Percentiles rank a stretch among this genome's conserved stretches.
Evolutionary conservation across 345 rosid species (phyloP).

Genomic region (Eucalyptus leucophloia): DNA sequence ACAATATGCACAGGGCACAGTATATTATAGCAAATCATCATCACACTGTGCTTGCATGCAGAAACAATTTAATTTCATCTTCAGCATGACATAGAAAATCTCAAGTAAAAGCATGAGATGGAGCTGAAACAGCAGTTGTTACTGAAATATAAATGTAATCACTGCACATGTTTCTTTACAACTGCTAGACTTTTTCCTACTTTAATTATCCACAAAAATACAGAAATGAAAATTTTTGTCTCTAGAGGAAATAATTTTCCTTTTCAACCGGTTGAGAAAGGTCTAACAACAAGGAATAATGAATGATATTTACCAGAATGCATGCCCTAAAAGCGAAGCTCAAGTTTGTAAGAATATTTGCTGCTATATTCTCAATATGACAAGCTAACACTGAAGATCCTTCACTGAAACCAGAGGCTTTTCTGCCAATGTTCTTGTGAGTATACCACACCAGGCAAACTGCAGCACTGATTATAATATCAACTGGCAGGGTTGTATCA

Average conservation of each 20-base stretch:
- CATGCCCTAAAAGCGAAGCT: conserved; percentile 77
- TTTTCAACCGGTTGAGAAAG: background rate
- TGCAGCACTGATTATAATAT: conserved; percentile 57
- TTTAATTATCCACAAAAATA: background rate
- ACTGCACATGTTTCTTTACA: background rate
- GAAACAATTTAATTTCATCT: background rate
- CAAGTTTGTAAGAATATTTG: conserved; percentile 61
- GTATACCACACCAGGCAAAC: conserved; percentile 83
- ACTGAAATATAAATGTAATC: background rate
- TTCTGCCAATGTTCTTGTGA: conserved; percentile 39
- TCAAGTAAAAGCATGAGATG: background rate
- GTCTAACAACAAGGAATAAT: background rate
- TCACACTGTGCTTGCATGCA: background rate
- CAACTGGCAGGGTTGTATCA: conserved; percentile 73
- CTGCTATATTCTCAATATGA: conserved; percentile 71
- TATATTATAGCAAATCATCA: background rate
- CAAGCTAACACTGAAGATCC: conserved; percentile 50
- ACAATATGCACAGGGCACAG: background rate
- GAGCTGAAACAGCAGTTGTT: background rate
- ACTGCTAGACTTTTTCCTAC: background rate
- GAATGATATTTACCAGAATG: conserved; percentile 52
- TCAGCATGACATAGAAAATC: background rate
- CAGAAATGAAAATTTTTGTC: background rate
- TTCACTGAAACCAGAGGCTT: conserved; percentile 35
- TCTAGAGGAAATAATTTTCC: background rate